phyloP scores from a whole-genome alignment of 495 filamentous ascomycete genomes.

The Penicillium maclennaniae region DNA sequence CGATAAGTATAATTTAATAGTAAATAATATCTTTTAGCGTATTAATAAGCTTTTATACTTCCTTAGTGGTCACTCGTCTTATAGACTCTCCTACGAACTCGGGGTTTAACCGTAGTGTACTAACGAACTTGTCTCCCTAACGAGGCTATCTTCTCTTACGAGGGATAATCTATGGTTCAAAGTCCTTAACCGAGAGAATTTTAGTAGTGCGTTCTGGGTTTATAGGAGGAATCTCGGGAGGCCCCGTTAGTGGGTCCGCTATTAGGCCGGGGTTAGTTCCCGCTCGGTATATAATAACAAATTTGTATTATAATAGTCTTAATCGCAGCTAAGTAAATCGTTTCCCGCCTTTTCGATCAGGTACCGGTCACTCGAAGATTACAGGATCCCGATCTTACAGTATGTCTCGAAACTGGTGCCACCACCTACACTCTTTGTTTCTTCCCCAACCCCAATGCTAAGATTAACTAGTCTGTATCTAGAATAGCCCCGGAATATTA shows the following conservation, averaged over 20 bases:
- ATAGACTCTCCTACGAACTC: too few species aligned
- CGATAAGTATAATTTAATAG: background rate
- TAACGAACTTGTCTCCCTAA: too few species aligned
- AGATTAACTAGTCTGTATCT: background rate
- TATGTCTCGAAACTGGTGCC: too few species aligned
- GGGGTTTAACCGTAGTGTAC: too few species aligned
- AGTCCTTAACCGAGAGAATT: slow-evolving; percentile 2
- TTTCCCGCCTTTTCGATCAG: too few species aligned
- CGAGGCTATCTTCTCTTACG: too few species aligned
- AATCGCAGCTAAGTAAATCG: too few species aligned
- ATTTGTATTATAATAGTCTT: too few species aligned
- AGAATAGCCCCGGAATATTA: background rate
- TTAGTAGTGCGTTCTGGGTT: background rate
- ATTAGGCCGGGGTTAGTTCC: slow-evolving; percentile 11
- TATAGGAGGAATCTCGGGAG: slow-evolving; percentile 9
- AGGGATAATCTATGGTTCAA: too few species aligned
- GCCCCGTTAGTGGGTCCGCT: slow-evolving; percentile 3
- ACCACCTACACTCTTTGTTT: background rate
- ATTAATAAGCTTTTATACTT: slow-evolving; percentile 20
- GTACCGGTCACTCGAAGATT: too few species aligned
- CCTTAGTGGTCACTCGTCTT: slow-evolving; percentile 18
- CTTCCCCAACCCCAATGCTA: background rate
- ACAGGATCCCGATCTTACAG: too few species aligned
- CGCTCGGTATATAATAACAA: slow-evolving; percentile 4
- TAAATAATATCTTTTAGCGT: slow-evolving; percentile 7